These are phyloP conservation scores for Colletotrichum tropicale DNA, from an alignment of 2,329 filamentous ascomycete species.

Conservation along the genomic window DNA sequence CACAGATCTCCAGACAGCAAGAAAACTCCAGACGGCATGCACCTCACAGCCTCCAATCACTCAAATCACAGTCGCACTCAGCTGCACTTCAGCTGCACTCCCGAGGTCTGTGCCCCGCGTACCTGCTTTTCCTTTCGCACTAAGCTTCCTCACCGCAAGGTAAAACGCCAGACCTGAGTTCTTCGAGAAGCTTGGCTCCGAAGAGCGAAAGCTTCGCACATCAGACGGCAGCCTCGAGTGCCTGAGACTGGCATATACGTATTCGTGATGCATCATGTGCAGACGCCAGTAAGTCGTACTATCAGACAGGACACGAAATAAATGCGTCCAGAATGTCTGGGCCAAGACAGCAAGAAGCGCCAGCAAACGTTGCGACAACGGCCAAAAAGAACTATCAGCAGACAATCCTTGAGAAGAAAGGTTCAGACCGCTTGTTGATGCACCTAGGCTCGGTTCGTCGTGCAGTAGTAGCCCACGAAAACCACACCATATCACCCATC, in stretches of 20 bases:
- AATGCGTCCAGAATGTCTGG: background rate
- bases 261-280: background rate
- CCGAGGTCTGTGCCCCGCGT: background rate
- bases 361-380: background rate
- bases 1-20: conserved; percentile 3
- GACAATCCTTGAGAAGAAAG: background rate
- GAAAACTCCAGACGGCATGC: conserved; percentile 1
- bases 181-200: background rate
- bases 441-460: conserved; percentile 9
- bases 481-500: conserved; percentile 1
- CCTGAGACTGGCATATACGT: background rate
- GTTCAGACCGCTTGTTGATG: conserved; percentile 13
- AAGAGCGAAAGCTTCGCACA: background rate
- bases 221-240: background rate
- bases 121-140: background rate
- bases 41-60: background rate
- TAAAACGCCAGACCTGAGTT: background rate
- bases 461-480: conserved; percentile 11
- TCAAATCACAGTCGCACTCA: conserved; percentile 11
- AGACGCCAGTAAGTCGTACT: background rate
- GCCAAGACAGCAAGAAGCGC: background rate
- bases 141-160: background rate
- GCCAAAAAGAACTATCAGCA: background rate
- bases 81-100: background rate
- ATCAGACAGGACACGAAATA: background rate